Conservation (phyloP, 2,329 filamentous ascomycete genomes). For the Conoideocrella luteorostrata region DNA sequence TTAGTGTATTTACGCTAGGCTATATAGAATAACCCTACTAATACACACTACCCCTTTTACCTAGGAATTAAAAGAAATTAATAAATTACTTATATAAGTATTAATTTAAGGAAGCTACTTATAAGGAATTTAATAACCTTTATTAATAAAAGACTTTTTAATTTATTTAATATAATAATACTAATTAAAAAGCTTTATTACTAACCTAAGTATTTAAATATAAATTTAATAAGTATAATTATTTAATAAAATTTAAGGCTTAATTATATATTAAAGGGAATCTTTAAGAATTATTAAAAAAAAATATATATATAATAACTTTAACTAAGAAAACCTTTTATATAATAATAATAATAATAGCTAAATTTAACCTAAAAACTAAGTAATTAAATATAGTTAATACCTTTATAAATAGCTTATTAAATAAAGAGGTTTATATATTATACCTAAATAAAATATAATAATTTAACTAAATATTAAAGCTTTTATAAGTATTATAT, state of each 20-base stretch:
- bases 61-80: not conserved
- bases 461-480: too few relatives aligned
- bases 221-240: constrained; percentile 7
- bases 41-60: not conserved
- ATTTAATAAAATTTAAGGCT: constrained; percentile 2
- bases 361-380: constrained; percentile 4
- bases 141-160: not conserved
- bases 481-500: not conserved
- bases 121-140: not conserved
- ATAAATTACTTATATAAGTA: not conserved
- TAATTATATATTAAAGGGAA: not conserved
- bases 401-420: not conserved
- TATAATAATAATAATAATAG: not conserved
- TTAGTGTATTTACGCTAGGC: not conserved
- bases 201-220: constrained; percentile 7
- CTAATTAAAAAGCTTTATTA: not conserved
- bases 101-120: not conserved
- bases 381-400: constrained; percentile 3
- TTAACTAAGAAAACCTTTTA: constrained; percentile 5
- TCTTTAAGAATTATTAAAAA: too few relatives aligned
- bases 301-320: constrained; percentile 6
- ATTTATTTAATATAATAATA: not conserved
- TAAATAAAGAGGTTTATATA: constrained; percentile 6
- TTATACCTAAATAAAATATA: not conserved
- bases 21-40: not conserved